Evolutionary conservation across 2,329 filamentous ascomycete genomes (phyloP), one percentile per base, ranked within the genome.

Genomic region (Aspergillus jensenii): DNA sequence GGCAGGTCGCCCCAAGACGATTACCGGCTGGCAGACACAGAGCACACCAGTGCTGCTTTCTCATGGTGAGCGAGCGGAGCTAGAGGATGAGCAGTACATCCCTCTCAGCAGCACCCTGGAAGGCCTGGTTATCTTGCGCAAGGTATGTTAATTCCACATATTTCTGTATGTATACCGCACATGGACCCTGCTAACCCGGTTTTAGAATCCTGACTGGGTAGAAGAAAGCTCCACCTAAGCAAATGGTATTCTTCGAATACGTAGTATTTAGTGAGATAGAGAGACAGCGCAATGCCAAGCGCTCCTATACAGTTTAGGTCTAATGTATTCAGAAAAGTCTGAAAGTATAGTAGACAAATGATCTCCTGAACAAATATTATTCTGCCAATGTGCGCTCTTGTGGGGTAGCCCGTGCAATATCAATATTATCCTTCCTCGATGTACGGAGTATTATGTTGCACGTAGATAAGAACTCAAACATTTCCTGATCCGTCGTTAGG

Each of bases 21-120:
- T 99, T 69, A 99, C 95, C 9, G 95, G 95, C 53, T 99, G 95
- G 95, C 95, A 99, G 79, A 99, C 95, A 65, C 95, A 99, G 82
- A 97, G 91, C 80, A 99, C 95, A n/a, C 95, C 95, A 0, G 95
- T 99, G 47, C 81, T 99, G 59, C 81, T 99, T 68, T 89, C 91
- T n/a, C 89, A 96, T 71, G 95, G 96, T 31, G 95, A 99, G 81
- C 85, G 96, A 68, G 95, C 95, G 9, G 95, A 99, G 81, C 81
- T 99, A 51, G 95, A 99, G 76, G 95, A 99, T 70, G 95, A 99
- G 79, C 88, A 99, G 79, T 99, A 98, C 75, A 88, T 98, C 64
- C 91, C 90, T 76, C 79, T 99, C 71, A 96, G 88, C 74, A 95
- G 87, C 79, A 96, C 88, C 53, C 82, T 99, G 61, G 95, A 99